Conservation (phyloP, 2,329 filamentous ascomycete genomes). For the Gnomoniopsis smithogilvyi region DNA sequence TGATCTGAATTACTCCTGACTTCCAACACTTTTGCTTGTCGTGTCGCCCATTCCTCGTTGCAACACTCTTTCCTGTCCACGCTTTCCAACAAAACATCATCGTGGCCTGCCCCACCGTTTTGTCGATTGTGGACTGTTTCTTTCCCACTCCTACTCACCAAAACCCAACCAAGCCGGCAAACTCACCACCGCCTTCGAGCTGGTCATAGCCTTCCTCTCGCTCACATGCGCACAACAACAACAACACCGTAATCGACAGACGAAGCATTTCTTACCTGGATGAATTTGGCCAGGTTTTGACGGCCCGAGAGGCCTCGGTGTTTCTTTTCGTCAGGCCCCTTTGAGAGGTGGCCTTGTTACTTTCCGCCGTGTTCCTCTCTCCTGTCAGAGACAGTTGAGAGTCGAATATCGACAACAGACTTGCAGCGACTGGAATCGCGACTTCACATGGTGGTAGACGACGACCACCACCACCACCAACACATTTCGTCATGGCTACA, state of each 20-base stretch:
- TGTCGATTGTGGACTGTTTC: not conserved
- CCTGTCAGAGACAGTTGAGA: slow-evolving; percentile 20
- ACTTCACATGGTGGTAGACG: slow-evolving; percentile 6
- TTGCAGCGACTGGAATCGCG: slow-evolving; percentile 43
- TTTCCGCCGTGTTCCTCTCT: slow-evolving; percentile 14
- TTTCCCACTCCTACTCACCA: not conserved
- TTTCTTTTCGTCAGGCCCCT: slow-evolving; percentile 23
- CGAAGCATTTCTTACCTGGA: slow-evolving; percentile 26
- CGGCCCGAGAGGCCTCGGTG: slow-evolving; percentile 37
- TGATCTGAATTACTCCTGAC: slow-evolving; percentile 8
- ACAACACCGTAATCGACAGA: too few relatives aligned
- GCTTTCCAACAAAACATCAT: slow-evolving; percentile 12
- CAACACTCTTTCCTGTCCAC: not conserved
- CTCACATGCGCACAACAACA: too few relatives aligned
- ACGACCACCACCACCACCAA: slow-evolving; percentile 4
- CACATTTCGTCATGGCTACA: slow-evolving; percentile 36
- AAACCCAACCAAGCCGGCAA: not conserved
- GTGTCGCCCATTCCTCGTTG: not conserved
- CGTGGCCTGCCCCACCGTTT: slow-evolving; percentile 1
- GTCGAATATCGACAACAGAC: slow-evolving; percentile 17
- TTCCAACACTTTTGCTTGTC: not conserved
- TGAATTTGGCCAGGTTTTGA: slow-evolving; percentile 36
- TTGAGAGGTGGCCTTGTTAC: slow-evolving; percentile 28
- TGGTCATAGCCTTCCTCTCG: too few relatives aligned
- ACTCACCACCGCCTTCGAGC: too few relatives aligned